Evolutionary conservation across 129 eudicot species (phyloP).

Genomic region (Lactuca sativa): DNA sequence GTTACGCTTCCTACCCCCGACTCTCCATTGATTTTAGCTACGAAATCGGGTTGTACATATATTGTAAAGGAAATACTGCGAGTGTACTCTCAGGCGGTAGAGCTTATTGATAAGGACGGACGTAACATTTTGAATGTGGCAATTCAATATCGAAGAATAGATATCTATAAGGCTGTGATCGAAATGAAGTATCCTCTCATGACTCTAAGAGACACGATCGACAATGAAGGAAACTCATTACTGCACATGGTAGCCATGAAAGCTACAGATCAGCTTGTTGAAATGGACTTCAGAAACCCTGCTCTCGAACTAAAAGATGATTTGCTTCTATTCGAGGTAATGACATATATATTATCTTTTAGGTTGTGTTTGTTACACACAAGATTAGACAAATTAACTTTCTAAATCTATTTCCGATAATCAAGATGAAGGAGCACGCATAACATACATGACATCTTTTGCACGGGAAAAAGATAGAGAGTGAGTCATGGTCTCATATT

Average conservation of each 20-base stretch:
- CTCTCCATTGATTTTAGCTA: conserved; percentile 18
- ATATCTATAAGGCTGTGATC: conserved; percentile 16
- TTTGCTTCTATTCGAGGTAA: conserved; percentile 33
- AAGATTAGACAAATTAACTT: too few species aligned
- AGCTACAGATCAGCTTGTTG: not conserved
- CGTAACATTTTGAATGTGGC: conserved; percentile 33
- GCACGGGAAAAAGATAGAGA: too few species aligned
- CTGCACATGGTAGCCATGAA: conserved; percentile 38
- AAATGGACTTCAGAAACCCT: conserved; percentile 26
- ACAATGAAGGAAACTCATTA: conserved; percentile 23
- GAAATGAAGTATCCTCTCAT: conserved; percentile 29
- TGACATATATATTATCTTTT: not conserved
- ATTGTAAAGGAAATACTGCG: conserved; percentile 14
- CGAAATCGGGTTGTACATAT: conserved; percentile 6
- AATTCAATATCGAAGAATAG: conserved; percentile 22
- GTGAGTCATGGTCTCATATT: too few species aligned
- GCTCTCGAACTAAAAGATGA: conserved; percentile 27
- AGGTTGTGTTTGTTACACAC: too few species aligned
- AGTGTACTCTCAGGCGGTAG: conserved; percentile 28
- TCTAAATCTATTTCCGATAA: too few species aligned
- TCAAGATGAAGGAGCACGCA: too few species aligned
- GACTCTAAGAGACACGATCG: conserved; percentile 26
- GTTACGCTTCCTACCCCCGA: not conserved
- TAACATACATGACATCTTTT: too few species aligned
- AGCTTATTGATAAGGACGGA: conserved; percentile 28